Evolutionary conservation across 495 filamentous ascomycete genomes (phyloP).

Genomic region (Penicillium manginii): DNA sequence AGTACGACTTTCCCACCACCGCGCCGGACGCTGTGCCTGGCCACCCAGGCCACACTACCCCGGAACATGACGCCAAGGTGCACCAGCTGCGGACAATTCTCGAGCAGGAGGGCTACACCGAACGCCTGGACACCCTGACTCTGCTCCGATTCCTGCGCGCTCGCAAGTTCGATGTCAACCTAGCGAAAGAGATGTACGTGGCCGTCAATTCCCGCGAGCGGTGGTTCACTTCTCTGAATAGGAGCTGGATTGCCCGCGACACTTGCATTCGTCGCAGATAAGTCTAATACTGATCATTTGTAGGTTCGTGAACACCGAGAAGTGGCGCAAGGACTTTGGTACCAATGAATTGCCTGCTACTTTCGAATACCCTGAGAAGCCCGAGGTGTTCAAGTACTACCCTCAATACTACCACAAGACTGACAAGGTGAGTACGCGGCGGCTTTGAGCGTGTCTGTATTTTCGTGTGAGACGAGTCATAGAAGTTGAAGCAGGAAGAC

Average conservation of each 20-base stretch:
- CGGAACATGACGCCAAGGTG: slow-evolving; percentile 88
- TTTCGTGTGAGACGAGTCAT: not conserved
- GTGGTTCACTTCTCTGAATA: not conserved
- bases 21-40: slow-evolving; percentile 69
- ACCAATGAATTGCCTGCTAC: slow-evolving; percentile 81
- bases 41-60: slow-evolving; percentile 87
- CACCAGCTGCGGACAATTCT: slow-evolving; percentile 81
- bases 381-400: slow-evolving; percentile 87
- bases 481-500: not conserved
- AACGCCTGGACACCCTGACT: slow-evolving; percentile 88
- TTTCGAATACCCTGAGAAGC: slow-evolving; percentile 90
- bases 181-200: slow-evolving; percentile 80
- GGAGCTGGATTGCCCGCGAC: not conserved
- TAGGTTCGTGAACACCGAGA: slow-evolving; percentile 90
- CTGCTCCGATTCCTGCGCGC: slow-evolving; percentile 91
- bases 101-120: slow-evolving; percentile 80
- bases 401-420: slow-evolving; percentile 99
- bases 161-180: slow-evolving; percentile 88
- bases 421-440: slow-evolving; percentile 70
- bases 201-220: slow-evolving; percentile 2
- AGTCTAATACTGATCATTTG: slow-evolving; percentile 8
- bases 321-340: slow-evolving; percentile 84
- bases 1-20: slow-evolving; percentile 90
- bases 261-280: not conserved
- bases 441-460: not conserved